These are phyloP conservation scores for Senna siamea DNA, from an alignment of 306 rosid species.

Conservation along the genomic window DNA sequence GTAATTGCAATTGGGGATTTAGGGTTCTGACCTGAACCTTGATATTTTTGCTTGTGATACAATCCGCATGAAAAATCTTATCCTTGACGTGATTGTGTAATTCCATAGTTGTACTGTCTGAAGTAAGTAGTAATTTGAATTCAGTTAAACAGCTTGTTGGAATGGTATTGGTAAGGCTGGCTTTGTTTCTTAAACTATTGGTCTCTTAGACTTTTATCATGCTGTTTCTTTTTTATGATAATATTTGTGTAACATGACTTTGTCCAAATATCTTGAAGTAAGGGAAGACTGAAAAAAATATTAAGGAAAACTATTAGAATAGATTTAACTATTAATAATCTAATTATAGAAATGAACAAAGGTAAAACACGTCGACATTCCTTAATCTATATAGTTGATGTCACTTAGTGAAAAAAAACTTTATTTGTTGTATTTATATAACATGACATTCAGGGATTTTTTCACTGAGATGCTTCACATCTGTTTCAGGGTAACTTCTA, in stretches of 20 bases:
- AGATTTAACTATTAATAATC: too few relatives aligned
- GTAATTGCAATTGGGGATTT: background rate
- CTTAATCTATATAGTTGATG: too few relatives aligned
- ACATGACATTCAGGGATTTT: too few relatives aligned
- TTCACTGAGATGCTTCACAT: slow-evolving; percentile 28
- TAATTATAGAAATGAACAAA: too few relatives aligned
- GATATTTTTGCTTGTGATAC: background rate
- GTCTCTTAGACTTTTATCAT: background rate
- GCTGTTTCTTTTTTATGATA: background rate
- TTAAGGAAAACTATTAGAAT: too few relatives aligned
- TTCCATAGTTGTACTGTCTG: background rate
- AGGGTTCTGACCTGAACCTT: slow-evolving; percentile 20
- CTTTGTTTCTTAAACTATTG: slow-evolving; percentile 6
- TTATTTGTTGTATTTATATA: too few relatives aligned
- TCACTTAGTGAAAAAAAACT: too few relatives aligned
- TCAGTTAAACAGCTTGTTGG: slow-evolving; percentile 7
- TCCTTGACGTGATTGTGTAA: background rate
- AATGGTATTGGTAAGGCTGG: slow-evolving; percentile 4
- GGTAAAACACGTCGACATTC: too few relatives aligned
- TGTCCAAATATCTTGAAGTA: too few relatives aligned
- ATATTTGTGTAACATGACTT: slow-evolving; percentile 16
- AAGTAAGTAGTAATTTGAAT: background rate
- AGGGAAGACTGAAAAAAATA: too few relatives aligned
- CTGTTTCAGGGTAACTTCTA: slow-evolving; percentile 74
- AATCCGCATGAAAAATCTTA: slow-evolving; percentile 2